Evolutionary conservation across 257 asterid species (phyloP), one percentile per base, ranked within the genome.

Genomic region (Nicotiana undulata): DNA sequence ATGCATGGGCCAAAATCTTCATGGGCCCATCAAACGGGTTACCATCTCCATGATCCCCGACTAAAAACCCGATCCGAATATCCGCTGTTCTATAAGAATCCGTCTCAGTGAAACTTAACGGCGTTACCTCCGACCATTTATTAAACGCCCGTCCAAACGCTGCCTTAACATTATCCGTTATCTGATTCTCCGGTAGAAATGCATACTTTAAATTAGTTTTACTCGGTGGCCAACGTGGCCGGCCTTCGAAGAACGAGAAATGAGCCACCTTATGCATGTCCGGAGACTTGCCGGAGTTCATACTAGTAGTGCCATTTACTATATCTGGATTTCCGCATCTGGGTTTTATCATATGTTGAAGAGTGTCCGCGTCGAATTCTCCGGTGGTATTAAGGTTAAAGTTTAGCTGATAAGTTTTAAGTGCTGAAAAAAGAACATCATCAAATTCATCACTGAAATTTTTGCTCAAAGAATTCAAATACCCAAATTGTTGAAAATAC

Each of bases 1-100:
- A 94, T 51, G 93, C 93, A 89, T 94, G 96, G 6, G 96, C 98
- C 76, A 94, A 76, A 55, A 95, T 89, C 46, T 97, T 97, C 84
- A 91, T 11, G 0, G 88, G 89, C 13, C 97, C 97, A 88, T 92
- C 97, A 59, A 94, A 92, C 77, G 97, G 87, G 82, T 92, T 95
- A 3, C 93, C 97, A 82, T 92, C 97, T 2, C 91, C 92, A 91
- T 94, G 98, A 46, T 92, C 93, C 2, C 94, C 91, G 0, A 75
- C 74, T 49, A 85, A 94, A 67, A 92, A 87, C 9, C 91, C 97
- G 8, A 94, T 88, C 77, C 60, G 76, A 9, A 94, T 87, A 51
- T 94, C 96, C 37, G 96, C 97, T 0, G 24, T 0, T 3, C 20
- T 3, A 51, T 29, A 94, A 81, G 92, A 56, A 20, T 85, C 8